Evolutionary conservation across 371 early-diverging fungal species (phyloP).

Genomic region (Lichtheimia hyalospora): DNA sequence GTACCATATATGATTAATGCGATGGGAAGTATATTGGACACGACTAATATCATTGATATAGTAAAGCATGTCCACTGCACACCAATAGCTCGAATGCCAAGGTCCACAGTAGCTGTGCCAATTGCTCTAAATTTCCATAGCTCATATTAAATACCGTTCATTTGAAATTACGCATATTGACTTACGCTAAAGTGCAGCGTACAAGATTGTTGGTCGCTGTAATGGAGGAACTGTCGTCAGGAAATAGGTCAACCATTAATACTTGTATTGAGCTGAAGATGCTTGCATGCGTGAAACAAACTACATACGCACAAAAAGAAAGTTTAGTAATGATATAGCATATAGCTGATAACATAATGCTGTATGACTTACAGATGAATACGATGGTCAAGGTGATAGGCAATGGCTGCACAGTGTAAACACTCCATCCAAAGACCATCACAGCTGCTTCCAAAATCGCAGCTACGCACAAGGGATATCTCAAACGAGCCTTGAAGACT

Average conservation of each 20-base stretch:
- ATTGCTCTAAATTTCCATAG: constrained; percentile 14
- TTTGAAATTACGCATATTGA: not conserved
- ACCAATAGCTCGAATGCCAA: constrained; percentile 29
- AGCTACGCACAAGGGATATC: constrained; percentile 26
- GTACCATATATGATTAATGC: constrained; percentile 4
- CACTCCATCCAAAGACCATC: constrained; percentile 32
- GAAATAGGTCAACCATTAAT: constrained; percentile 28
- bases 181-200: constrained; percentile 32
- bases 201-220: constrained; percentile 39
- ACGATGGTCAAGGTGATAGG: constrained; percentile 19
- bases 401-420: constrained; percentile 2
- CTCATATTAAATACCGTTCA: too few species aligned
- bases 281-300: not conserved
- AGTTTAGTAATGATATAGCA: not conserved
- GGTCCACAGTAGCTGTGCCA: constrained; percentile 26
- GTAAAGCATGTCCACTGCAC: constrained; percentile 32
- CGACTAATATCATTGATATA: constrained; percentile 20
- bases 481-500: constrained; percentile 31
- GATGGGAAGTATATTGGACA: constrained; percentile 2
- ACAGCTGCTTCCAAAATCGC: constrained; percentile 19
- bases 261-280: constrained; percentile 18
- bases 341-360: not conserved
- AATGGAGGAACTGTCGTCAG: constrained; percentile 22
- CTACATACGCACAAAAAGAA: not conserved
- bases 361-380: constrained; percentile 16